Base-by-base conservation (phyloP, 1,284 basidiomycete species). In the Tilletia setariae region DNA sequence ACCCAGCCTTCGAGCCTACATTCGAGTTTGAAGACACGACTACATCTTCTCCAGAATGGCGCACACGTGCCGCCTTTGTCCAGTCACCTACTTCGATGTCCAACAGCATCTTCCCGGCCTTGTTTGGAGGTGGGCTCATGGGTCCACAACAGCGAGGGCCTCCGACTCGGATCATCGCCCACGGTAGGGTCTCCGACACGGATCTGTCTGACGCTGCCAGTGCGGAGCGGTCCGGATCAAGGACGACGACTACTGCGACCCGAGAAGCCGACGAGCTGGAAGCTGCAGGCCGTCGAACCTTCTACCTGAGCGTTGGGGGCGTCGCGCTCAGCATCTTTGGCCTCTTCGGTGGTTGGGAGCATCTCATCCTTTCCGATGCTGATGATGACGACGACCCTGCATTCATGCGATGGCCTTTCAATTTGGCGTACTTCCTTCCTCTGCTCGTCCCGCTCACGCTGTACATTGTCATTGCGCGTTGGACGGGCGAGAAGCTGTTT, bases 391-490 rank as follows among this genome's bases (percentile, higher is more conserved):
- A 28, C 23, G 62, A 63, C 1, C 28, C 28, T 16, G 30, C 21
- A 9, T 19, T 63, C n/a, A 42, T 63, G 32, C 8, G 43, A 19
- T 75, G 70, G 47, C 77, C 77, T 16, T 68, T 72, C 72, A 76
- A 68, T 67, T 35, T 70, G 28, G 49, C 74, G 51, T 77, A 74
- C 68, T 77, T 78, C 64, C 13, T 75, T 13, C 78, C 79, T 0
- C 68, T 80, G 19, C 53, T 76, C n/a, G 70, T 80, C 7, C 79
- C 79, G 1, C 71, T 80, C 2, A 67, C 76, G 23, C 71, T 72
- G 28, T 81, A 80, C 63, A 30, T 80, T 30, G 72, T 78, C 43
- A 79, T 81, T 46, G 79, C 79, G 19, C 72, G 78, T 30, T 81
- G 77, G 76, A 79, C 11, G 77, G 71, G 74, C 19, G 76, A 77